Conservation (phyloP, 2,329 filamentous ascomycete genomes). For the Knoxdaviesia proteae region DNA sequence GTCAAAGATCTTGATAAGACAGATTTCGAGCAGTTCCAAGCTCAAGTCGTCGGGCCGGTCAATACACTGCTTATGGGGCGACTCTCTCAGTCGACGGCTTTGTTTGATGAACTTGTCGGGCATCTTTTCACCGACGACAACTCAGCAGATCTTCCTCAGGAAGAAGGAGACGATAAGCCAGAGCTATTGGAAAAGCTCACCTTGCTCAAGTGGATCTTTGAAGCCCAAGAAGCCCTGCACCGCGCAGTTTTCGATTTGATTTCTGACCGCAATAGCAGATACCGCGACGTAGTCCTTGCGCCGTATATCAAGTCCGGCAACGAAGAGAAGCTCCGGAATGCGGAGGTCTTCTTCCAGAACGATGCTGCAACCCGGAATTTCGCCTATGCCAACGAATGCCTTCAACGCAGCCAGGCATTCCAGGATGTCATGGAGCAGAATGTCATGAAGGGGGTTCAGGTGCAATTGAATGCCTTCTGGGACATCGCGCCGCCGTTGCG, state of each 20-base stretch:
- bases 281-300: slow-evolving; percentile 61
- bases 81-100: slow-evolving; percentile 28
- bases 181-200: slow-evolving; percentile 89
- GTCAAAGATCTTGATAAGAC: slow-evolving; percentile 55
- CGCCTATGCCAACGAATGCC: slow-evolving; percentile 48
- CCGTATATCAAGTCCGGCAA: slow-evolving; percentile 62
- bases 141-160: slow-evolving; percentile 66
- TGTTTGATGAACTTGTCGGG: slow-evolving; percentile 45
- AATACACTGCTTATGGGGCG: slow-evolving; percentile 61
- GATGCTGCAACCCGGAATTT: slow-evolving; percentile 55
- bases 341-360: slow-evolving; percentile 61
- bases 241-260: slow-evolving; percentile 70
- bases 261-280: slow-evolving; percentile 67
- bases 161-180: slow-evolving; percentile 86
- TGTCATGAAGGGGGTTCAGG: slow-evolving; percentile 70
- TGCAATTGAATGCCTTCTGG: slow-evolving; percentile 90
- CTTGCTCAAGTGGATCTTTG: slow-evolving; percentile 90
- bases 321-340: slow-evolving; percentile 58
- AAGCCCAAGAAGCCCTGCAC: slow-evolving; percentile 74
- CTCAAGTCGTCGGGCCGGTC: slow-evolving; percentile 61
- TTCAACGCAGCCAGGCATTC: slow-evolving; percentile 57
- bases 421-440: slow-evolving; percentile 63
- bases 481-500: slow-evolving; percentile 78
- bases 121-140: slow-evolving; percentile 49
- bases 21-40: slow-evolving; percentile 72